Evolutionary conservation across 345 rosid species (phyloP).

Genomic region (Barbarea vulgaris): DNA sequence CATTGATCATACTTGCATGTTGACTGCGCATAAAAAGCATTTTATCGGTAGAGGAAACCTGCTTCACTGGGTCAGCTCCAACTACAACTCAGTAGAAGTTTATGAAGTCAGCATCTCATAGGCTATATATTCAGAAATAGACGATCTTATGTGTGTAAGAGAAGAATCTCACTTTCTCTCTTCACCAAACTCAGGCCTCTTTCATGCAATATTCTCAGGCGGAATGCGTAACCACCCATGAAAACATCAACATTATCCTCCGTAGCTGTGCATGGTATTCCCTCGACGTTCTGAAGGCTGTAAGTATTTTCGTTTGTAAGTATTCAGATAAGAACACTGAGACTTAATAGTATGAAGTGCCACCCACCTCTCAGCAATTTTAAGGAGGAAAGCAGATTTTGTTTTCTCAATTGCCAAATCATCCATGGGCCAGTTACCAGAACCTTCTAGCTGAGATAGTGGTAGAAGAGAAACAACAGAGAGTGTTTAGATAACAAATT

Average conservation of each 20-base stretch:
- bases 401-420: slow-evolving; percentile 85
- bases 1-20: slow-evolving; percentile 97
- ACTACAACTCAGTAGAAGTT: slow-evolving; percentile 44
- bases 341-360: slow-evolving; percentile 6
- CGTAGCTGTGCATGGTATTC: slow-evolving; percentile 68
- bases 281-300: slow-evolving; percentile 75
- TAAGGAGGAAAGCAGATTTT: slow-evolving; percentile 80
- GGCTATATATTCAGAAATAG: slow-evolving; percentile 9
- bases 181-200: slow-evolving; percentile 81
- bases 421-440: slow-evolving; percentile 97
- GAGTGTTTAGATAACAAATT: background rate
- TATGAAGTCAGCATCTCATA: slow-evolving; percentile 26
- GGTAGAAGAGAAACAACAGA: slow-evolving; percentile 17
- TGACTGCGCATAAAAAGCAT: slow-evolving; percentile 71
- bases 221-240: slow-evolving; percentile 80
- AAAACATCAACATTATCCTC: slow-evolving; percentile 79
- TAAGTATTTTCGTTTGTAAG: slow-evolving; percentile 26
- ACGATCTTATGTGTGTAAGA: background rate
- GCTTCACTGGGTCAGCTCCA: slow-evolving; percentile 56
- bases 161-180: slow-evolving; percentile 64
- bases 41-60: slow-evolving; percentile 63
- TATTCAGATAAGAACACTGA: slow-evolving; percentile 20
- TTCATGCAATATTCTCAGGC: slow-evolving; percentile 84
- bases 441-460: slow-evolving; percentile 81
- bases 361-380: slow-evolving; percentile 85